These are phyloP conservation scores for Hypoxylon sp. DNA, from an alignment of 2,329 filamentous ascomycete genomes.

Conservation along the genomic window DNA sequence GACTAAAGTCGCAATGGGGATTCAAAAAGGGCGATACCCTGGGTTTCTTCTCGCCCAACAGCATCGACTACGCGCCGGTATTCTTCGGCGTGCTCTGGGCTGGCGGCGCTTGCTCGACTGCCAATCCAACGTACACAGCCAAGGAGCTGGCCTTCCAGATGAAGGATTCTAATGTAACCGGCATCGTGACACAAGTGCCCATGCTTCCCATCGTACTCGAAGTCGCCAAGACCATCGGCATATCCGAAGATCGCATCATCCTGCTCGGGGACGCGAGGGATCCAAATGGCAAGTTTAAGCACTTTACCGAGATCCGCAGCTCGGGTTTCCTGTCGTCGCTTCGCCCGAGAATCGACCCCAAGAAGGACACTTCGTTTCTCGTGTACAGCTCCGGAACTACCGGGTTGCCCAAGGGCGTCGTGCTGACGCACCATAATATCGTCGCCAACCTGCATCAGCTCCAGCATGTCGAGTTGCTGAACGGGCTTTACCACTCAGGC, in stretches of 20 bases:
- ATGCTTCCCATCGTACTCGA: slow-evolving; percentile 74
- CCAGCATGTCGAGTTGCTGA: slow-evolving; percentile 64
- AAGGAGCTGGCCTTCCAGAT: slow-evolving; percentile 89
- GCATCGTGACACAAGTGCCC: slow-evolving; percentile 78
- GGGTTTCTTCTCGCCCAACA: slow-evolving; percentile 86
- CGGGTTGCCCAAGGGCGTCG: slow-evolving; percentile 90
- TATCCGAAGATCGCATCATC: slow-evolving; percentile 79
- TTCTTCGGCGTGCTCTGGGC: slow-evolving; percentile 87
- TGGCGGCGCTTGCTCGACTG: slow-evolving; percentile 84
- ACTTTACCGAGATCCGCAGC: slow-evolving; percentile 79
- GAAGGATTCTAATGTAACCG: slow-evolving; percentile 80
- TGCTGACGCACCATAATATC: slow-evolving; percentile 86
- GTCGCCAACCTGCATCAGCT: slow-evolving; percentile 78
- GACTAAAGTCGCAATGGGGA: slow-evolving; percentile 78
- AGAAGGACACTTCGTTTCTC: slow-evolving; percentile 83
- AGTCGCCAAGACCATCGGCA: slow-evolving; percentile 77
- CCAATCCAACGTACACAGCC: slow-evolving; percentile 87
- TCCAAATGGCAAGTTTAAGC: slow-evolving; percentile 69
- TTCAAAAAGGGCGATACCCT: slow-evolving; percentile 90
- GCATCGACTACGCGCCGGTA: slow-evolving; percentile 82
- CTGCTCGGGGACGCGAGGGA: slow-evolving; percentile 79
- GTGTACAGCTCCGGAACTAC: slow-evolving; percentile 94
- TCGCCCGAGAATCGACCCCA: slow-evolving; percentile 74
- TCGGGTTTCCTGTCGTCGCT: slow-evolving; percentile 54
- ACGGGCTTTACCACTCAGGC: slow-evolving; percentile 68